These are phyloP conservation scores for Nowakowskiella sp. DNA, from an alignment of 192 early-diverging fungal genomes.

Conservation along the genomic window DNA sequence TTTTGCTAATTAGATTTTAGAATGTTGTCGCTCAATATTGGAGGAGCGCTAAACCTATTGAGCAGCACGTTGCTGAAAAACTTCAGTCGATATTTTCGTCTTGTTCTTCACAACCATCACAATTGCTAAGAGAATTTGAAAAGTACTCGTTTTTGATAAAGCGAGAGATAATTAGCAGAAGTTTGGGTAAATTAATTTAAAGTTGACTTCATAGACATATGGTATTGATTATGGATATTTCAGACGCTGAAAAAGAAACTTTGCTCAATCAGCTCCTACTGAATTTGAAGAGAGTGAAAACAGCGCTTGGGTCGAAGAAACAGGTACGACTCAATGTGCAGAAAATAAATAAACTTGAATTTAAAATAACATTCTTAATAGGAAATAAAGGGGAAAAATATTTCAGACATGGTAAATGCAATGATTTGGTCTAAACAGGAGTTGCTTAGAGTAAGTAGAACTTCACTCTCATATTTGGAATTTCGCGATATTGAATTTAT, in stretches of 20 bases:
- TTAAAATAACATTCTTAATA: not conserved
- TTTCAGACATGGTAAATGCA: not conserved
- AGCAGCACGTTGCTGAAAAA: constrained; percentile 21
- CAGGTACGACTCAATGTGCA: constrained; percentile 14
- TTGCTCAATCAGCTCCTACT: constrained; percentile 29
- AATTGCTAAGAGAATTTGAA: constrained; percentile 44
- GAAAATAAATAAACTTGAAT: not conserved
- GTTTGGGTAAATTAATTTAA: constrained; percentile 22
- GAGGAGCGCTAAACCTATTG: constrained; percentile 14
- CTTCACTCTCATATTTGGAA: not conserved
- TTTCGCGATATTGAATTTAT: not conserved
- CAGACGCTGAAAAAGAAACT: constrained; percentile 37
- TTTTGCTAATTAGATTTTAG: constrained; percentile 14
- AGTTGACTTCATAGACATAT: too few species aligned
- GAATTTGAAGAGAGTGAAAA: constrained; percentile 14
- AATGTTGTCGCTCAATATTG: constrained; percentile 18
- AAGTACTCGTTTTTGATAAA: constrained; percentile 32
- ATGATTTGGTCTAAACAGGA: constrained; percentile 1
- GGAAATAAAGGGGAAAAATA: not conserved
- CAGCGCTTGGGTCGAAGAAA: constrained; percentile 23
- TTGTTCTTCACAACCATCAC: constrained; percentile 30
- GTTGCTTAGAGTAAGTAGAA: not conserved
- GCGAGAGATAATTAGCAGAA: constrained; percentile 18
- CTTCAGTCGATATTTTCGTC: constrained; percentile 27
- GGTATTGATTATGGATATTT: too few species aligned